Conservation (phyloP, 768 basidiomycete genomes). For the Calocera cornea region DNA sequence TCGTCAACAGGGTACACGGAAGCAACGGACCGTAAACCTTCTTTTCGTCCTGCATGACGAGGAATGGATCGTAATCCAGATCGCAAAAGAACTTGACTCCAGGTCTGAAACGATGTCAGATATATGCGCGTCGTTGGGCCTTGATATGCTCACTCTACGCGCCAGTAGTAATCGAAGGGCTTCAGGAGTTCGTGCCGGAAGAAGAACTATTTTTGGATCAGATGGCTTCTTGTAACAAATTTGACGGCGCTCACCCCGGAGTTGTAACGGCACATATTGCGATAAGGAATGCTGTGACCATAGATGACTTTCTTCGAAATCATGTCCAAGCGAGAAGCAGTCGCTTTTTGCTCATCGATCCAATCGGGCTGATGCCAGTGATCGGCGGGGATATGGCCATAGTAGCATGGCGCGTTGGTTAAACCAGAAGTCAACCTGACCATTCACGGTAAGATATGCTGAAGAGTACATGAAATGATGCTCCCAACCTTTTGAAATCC, state of each 20-base stretch:
- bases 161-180: conserved; percentile 78
- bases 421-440: conserved; percentile 32
- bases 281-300: conserved; percentile 42
- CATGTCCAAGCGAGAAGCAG: conserved; percentile 46
- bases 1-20: background rate
- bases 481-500: conserved; percentile 47
- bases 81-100: conserved; percentile 73
- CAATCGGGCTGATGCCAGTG: conserved; percentile 67
- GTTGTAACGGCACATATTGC: conserved; percentile 94
- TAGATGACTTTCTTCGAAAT: conserved; percentile 43
- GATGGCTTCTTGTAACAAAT: conserved; percentile 22
- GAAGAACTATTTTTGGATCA: conserved; percentile 45
- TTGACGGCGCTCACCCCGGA: conserved; percentile 53
- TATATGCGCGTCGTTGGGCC: conserved; percentile 7
- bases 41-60: conserved; percentile 61
- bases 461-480: background rate
- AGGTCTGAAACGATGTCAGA: conserved; percentile 35
- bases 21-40: conserved; percentile 58
- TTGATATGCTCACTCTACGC: conserved; percentile 52
- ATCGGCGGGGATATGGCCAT: conserved; percentile 43
- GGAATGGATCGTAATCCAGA: conserved; percentile 64
- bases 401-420: conserved; percentile 49
- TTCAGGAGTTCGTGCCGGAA: conserved; percentile 65
- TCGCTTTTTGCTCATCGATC: conserved; percentile 63
- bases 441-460: conserved; percentile 18